Evolutionary conservation across 257 asterid genomes (phyloP), one percentile per base, ranked within the genome.

Genomic region (Solanum boliviense): DNA sequence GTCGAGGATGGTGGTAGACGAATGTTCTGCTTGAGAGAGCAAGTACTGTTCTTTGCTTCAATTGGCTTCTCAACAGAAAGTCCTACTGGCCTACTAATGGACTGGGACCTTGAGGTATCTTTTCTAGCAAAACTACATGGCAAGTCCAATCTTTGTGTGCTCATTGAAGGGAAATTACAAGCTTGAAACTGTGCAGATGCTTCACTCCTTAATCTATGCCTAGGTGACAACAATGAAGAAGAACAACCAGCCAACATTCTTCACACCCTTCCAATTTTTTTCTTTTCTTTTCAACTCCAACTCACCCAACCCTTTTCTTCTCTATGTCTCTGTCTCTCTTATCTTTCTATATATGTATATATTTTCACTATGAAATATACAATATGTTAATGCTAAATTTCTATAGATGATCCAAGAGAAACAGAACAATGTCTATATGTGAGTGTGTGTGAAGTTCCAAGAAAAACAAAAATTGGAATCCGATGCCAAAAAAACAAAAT

Each of bases 241-340:
- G 98, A 92, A 92, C 95, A 96, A 88, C 98, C 99, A 82, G 98
- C 99, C 99, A 96, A 97, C 99, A 97, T 95, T 92, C 94, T 96
- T 97, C 91, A 92, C 71, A 83, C 87, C 88, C 94, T 88, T 90
- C 95, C 94, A 90, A 87, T 25, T 88, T 88, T 89, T 73, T 81
- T 72, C 83, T 56, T 86, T 72, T 58, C 85, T 84, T 88, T 88
- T 86, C 88, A 91, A 89, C 92, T 87, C 93, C 92, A 83, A 88
- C 70, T 89, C 94, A 88, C 93, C 93, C 86, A 91, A 56, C 92
- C 88, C 87, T 86, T 88, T 70, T 84, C 90, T 91, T 87, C 85
- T 81, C 83, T 90, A 5, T 89, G 44, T 78, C 67, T 87, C 88
- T 86, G 87, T 89, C 76, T 88, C 87, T 71, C 88, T 65, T 87